Percentiles rank a stretch among this genome's conserved stretches.
These are phyloP conservation scores for Pythium coloratum DNA, from an alignment of 352 stramenopile species.

Conservation along the genomic window DNA sequence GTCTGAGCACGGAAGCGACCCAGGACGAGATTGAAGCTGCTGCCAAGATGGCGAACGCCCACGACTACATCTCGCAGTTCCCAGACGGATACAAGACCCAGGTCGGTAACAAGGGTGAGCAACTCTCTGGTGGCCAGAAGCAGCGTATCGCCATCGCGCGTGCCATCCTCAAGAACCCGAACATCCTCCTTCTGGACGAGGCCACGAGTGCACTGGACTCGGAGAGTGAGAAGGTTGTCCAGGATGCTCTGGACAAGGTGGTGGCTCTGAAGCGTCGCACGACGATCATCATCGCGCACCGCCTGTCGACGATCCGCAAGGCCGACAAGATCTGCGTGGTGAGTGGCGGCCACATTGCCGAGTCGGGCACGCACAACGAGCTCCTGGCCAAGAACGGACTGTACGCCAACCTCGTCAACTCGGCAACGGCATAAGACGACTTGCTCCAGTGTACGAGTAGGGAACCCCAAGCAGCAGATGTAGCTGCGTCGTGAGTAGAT, in stretches of 20 bases:
- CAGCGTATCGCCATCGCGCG: slow-evolving; percentile 32
- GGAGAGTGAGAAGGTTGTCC: slow-evolving; percentile 53
- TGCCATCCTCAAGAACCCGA: slow-evolving; percentile 45
- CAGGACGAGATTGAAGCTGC: slow-evolving; percentile 63
- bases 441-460: slow-evolving; percentile 33
- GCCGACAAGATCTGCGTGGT: slow-evolving; percentile 50
- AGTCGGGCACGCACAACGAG: slow-evolving; percentile 36
- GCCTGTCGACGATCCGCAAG: slow-evolving; percentile 45
- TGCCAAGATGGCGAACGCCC: slow-evolving; percentile 17
- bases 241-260: slow-evolving; percentile 36
- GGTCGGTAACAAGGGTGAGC: slow-evolving; percentile 29
- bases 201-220: slow-evolving; percentile 42
- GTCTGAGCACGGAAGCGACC: slow-evolving; percentile 15
- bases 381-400: slow-evolving; percentile 58
- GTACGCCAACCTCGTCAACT: slow-evolving; percentile 42
- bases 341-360: slow-evolving; percentile 33
- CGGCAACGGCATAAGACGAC: slow-evolving; percentile 6
- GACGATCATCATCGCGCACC: slow-evolving; percentile 56
- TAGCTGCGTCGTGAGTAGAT: neutral
- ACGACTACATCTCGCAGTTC: slow-evolving; percentile 59
- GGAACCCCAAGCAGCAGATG: neutral
- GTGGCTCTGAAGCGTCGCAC: slow-evolving; percentile 46
- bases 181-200: slow-evolving; percentile 49
- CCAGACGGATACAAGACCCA: slow-evolving; percentile 64
- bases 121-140: slow-evolving; percentile 31